Evolutionary conservation across 352 stramenopile species (phyloP).

Genomic region (Phytophthora litchii): DNA sequence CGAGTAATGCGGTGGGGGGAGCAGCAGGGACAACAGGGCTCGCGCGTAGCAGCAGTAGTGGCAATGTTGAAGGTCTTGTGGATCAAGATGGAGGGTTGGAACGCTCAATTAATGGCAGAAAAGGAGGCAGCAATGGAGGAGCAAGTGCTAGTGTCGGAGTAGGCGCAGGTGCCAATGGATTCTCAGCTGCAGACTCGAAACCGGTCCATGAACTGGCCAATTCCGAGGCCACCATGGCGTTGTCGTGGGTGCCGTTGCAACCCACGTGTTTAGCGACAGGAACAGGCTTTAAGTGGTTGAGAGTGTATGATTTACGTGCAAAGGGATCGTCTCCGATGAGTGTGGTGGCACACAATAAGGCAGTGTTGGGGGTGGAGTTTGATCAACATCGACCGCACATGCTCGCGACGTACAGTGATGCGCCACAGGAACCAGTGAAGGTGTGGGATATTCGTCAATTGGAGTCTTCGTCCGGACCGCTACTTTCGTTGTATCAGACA

Average conservation of each 20-base stretch:
- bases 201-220: slow-evolving; percentile 84
- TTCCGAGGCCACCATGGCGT: slow-evolving; percentile 80
- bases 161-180: slow-evolving; percentile 25
- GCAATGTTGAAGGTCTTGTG: slow-evolving; percentile 35
- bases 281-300: slow-evolving; percentile 89
- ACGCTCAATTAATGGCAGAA: slow-evolving; percentile 23
- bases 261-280: slow-evolving; percentile 80
- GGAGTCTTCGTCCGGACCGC: slow-evolving; percentile 60
- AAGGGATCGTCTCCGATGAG: slow-evolving; percentile 71
- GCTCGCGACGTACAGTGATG: slow-evolving; percentile 85
- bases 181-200: slow-evolving; percentile 50
- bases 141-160: slow-evolving; percentile 28
- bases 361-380: slow-evolving; percentile 82
- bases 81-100: slow-evolving; percentile 37
- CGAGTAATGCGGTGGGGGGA: slow-evolving; percentile 22
- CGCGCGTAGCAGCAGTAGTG: slow-evolving; percentile 25
- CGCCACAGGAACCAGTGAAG: slow-evolving; percentile 81
- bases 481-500: slow-evolving; percentile 75
- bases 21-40: slow-evolving; percentile 9
- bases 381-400: slow-evolving; percentile 82
- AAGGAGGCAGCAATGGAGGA: slow-evolving; percentile 26
- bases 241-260: slow-evolving; percentile 86
- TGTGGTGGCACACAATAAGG: slow-evolving; percentile 86
- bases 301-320: slow-evolving; percentile 80
- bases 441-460: slow-evolving; percentile 89